These are phyloP conservation scores for Gymnopilus junonius DNA, from an alignment of 768 basidiomycete genomes.

Conservation along the genomic window DNA sequence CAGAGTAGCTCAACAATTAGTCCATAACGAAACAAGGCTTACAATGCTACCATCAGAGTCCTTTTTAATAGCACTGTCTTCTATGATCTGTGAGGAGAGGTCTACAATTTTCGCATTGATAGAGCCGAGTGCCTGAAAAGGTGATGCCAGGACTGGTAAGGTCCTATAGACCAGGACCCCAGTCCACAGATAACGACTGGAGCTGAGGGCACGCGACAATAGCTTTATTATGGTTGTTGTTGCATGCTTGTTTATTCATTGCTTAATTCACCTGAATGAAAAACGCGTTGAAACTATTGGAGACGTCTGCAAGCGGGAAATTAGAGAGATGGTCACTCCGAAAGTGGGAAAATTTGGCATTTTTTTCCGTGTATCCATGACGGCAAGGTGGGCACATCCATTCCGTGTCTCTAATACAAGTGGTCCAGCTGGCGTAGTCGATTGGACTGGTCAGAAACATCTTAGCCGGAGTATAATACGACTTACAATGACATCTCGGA, in stretches of 20 bases:
- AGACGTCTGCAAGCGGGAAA: not conserved
- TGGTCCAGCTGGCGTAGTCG: not conserved
- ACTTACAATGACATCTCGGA: conserved; percentile 12
- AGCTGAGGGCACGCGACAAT: conserved; percentile 7
- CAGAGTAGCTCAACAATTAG: not conserved
- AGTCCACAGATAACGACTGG: conserved; percentile 7
- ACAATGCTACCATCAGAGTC: not conserved
- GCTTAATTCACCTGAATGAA: not conserved
- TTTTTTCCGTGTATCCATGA: conserved; percentile 2
- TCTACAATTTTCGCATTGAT: not conserved
- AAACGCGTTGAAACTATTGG: conserved; percentile 1
- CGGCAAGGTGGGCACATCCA: not conserved
- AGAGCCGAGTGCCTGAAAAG: conserved; percentile 13
- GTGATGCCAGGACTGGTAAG: conserved; percentile 14
- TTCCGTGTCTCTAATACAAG: not conserved
- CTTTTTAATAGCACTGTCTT: not conserved
- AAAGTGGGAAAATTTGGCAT: conserved; percentile 5
- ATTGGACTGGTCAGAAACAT: not conserved
- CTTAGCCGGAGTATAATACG: not conserved
- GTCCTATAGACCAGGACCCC: not conserved
- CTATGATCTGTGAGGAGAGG: not conserved
- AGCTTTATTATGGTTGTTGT: conserved; percentile 4
- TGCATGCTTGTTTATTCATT: not conserved
- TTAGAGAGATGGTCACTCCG: not conserved
- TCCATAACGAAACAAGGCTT: not conserved